A percentile compares a stretch with the other conserved stretches of the same genome.
These are phyloP conservation scores for Trichosporon sp. DNA, from an alignment of 1,284 basidiomycete genomes.

Conservation along the genomic window DNA sequence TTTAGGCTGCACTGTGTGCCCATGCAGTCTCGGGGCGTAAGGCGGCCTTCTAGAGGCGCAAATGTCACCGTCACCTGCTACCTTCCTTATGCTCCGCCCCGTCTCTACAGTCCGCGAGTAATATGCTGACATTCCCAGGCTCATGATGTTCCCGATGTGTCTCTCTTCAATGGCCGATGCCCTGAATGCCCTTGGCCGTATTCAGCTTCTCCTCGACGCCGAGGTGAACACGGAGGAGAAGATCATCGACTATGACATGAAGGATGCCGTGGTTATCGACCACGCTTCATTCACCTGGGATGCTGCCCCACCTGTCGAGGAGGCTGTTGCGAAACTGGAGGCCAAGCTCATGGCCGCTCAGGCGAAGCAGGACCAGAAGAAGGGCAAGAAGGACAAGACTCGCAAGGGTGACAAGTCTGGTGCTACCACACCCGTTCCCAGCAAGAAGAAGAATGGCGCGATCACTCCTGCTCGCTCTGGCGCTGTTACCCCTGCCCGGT, in stretches of 20 bases:
- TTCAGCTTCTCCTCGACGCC: slow-evolving; percentile 68
- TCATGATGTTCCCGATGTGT: slow-evolving; percentile 59
- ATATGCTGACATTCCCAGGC: background rate
- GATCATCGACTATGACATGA: slow-evolving; percentile 52
- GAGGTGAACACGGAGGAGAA: slow-evolving; percentile 59
- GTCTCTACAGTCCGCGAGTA: background rate
- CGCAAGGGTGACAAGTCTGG: slow-evolving; percentile 4
- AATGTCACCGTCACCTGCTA: too few species aligned
- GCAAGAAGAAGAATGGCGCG: slow-evolving; percentile 38
- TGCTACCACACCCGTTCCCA: slow-evolving; percentile 1
- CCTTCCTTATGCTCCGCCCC: too few species aligned
- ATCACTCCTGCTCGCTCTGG: too few species aligned
- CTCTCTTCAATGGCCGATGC: slow-evolving; percentile 74
- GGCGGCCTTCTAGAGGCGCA: too few species aligned
- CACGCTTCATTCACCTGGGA: slow-evolving; percentile 80
- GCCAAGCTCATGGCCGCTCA: slow-evolving; percentile 27
- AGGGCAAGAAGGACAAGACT: slow-evolving; percentile 3
- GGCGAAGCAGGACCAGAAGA: slow-evolving; percentile 12
- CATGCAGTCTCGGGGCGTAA: too few species aligned
- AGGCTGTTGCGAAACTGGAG: slow-evolving; percentile 42
- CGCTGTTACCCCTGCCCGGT: slow-evolving; percentile 20
- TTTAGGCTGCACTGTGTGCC: too few species aligned
- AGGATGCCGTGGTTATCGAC: slow-evolving; percentile 60
- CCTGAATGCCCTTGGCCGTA: slow-evolving; percentile 62
- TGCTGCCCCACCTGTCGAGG: slow-evolving; percentile 57